Conservation (phyloP, 2,329 filamentous ascomycete genomes). For the Plectosphaerella sp. region DNA sequence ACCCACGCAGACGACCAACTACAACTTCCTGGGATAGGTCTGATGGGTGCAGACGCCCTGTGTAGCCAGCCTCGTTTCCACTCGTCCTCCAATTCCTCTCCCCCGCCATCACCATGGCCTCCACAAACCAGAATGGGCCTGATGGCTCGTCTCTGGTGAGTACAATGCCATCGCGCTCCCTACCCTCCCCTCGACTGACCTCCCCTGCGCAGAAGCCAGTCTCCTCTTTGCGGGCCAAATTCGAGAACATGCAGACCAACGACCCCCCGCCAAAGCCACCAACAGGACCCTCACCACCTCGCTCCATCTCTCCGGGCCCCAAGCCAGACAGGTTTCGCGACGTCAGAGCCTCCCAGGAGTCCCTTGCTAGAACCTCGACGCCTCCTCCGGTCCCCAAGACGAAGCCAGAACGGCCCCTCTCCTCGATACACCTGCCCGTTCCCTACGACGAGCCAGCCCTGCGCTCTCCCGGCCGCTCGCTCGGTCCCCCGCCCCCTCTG, state of each 20-base stretch:
- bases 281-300: slow-evolving; percentile 20
- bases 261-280: slow-evolving; percentile 25
- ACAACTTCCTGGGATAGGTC: neutral
- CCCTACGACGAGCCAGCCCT: slow-evolving; percentile 12
- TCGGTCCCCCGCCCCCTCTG: slow-evolving; percentile 36
- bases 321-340: slow-evolving; percentile 40
- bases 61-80: slow-evolving; percentile 17
- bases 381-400: slow-evolving; percentile 15
- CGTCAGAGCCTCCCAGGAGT: slow-evolving; percentile 32
- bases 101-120: slow-evolving; percentile 32
- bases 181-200: neutral
- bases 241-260: slow-evolving; percentile 67
- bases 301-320: slow-evolving; percentile 28
- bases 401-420: slow-evolving; percentile 11
- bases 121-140: slow-evolving; percentile 51
- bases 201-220: slow-evolving; percentile 61
- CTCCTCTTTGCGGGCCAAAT: slow-evolving; percentile 74
- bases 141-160: slow-evolving; percentile 74
- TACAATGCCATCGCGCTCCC: slow-evolving; percentile 5
- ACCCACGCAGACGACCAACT: neutral
- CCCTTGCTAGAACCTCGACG: slow-evolving; percentile 20
- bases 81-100: slow-evolving; percentile 5
- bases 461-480: slow-evolving; percentile 30
- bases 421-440: slow-evolving; percentile 14
- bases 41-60: slow-evolving; percentile 27